Percentiles rank a stretch among this genome's conserved stretches.
phyloP scores from a whole-genome alignment of 768 basidiomycete species.

The Mycena amicta region DNA sequence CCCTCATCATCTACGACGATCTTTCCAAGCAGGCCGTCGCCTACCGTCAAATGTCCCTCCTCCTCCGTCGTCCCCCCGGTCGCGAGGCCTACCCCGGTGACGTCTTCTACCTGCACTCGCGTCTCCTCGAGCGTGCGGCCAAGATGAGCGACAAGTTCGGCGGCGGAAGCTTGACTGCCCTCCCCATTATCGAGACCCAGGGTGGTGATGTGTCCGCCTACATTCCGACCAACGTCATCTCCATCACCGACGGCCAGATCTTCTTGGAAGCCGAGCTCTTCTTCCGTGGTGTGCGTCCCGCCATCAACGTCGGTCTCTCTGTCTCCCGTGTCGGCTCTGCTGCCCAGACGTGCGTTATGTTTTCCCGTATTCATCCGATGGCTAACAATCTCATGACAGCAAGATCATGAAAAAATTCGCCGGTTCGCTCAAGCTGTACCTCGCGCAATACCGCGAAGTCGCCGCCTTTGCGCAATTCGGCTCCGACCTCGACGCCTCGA shows the following conservation, averaged over 20 bases:
- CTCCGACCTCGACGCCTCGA: slow-evolving; percentile 99
- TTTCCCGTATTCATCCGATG: slow-evolving; percentile 3
- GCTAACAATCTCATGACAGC: slow-evolving; percentile 35
- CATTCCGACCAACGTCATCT: slow-evolving; percentile 97
- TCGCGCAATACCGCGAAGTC: slow-evolving; percentile 99
- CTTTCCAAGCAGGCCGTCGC: slow-evolving; percentile 99
- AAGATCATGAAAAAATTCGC: slow-evolving; percentile 99
- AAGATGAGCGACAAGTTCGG: slow-evolving; percentile 99
- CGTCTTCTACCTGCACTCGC: slow-evolving; percentile 99
- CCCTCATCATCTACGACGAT: slow-evolving; percentile 99
- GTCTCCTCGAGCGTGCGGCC: slow-evolving; percentile 99
- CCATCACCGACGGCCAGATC: slow-evolving; percentile 99
- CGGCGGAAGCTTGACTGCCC: slow-evolving; percentile 96
- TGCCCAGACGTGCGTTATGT: slow-evolving; percentile 93
- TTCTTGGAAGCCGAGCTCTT: slow-evolving; percentile 99
- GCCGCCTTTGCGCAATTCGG: slow-evolving; percentile 99
- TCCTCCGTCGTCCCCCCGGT: slow-evolving; percentile 99
- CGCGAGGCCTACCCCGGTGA: slow-evolving; percentile 99
- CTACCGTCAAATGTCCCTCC: slow-evolving; percentile 99
- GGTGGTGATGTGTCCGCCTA: slow-evolving; percentile 99
- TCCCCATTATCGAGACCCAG: slow-evolving; percentile 99
- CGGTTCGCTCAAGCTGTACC: slow-evolving; percentile 99
- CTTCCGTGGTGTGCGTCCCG: slow-evolving; percentile 99
- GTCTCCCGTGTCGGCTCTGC: slow-evolving; percentile 99
- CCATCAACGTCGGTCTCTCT: slow-evolving; percentile 99